Conservation (phyloP, 805 yeast species). For the Hanseniaspora valbyensis region DNA sequence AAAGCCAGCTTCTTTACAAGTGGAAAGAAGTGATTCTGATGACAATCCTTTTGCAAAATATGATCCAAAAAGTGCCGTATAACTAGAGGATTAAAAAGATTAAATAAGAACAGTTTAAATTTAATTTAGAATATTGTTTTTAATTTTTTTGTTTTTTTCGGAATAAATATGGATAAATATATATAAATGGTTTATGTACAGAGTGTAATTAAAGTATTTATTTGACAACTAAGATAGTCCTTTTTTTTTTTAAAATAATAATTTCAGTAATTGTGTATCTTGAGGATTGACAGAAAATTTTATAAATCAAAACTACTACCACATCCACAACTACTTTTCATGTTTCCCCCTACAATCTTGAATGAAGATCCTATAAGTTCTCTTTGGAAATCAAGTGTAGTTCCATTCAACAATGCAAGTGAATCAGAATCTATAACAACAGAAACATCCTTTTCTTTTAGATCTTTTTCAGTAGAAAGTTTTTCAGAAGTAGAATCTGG, state of each 20-base stretch:
- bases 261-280: too few species aligned
- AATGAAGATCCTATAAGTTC: conserved; percentile 93
- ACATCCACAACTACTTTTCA: conserved; percentile 74
- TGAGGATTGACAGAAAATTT: too few species aligned
- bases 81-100: not conserved
- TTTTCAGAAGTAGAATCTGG: too few species aligned
- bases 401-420: conserved; percentile 68
- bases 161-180: not conserved
- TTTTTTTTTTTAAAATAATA: too few species aligned
- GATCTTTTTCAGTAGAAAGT: not conserved
- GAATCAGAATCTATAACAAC: conserved; percentile 59
- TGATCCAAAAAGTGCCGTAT: conserved; percentile 3
- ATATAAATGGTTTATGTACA: not conserved
- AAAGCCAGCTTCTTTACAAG: not conserved
- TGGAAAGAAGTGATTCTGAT: not conserved
- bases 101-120: not conserved
- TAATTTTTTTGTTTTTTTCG: too few species aligned
- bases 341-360: conserved; percentile 82
- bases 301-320: conserved; percentile 70
- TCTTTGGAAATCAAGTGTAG: conserved; percentile 76
- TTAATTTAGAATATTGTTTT: not conserved
- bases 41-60: conserved; percentile 6
- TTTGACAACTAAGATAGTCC: too few species aligned
- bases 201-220: too few species aligned
- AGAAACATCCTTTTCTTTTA: not conserved